Evolutionary conservation across 305 asterid species (phyloP), one percentile per base, ranked within the genome.

Genomic region (Stenogyne calaminthoides): DNA sequence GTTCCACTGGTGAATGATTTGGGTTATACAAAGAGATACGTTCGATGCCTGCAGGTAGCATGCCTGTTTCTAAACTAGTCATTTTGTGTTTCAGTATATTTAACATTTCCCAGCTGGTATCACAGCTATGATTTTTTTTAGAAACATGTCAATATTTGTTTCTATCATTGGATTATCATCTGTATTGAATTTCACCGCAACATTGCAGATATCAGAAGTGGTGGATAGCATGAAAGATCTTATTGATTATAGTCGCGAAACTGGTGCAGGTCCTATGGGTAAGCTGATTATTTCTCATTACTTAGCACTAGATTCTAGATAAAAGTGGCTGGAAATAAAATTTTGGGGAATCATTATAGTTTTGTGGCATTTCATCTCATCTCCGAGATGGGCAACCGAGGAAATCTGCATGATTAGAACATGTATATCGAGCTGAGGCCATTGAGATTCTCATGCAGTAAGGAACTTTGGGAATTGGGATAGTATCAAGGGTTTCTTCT

Each of bases 11-110:
- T 95, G 68, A 95, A 95, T 76, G 99, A 95, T 81, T 85, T 95
- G 83, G 99, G 99, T 75, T 95, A 92, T 75, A 92, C 97, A 6
- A 95, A 95, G 85, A 80, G 99, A 90, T 95, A 90, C 3, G 97
- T 95, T 61, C 87, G 99, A 40, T 95, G 99, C 79, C 86, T 95
- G 78, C 99, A 95, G 98, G 99, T 95, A 77, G 73, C 81, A 46
- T 63, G 25, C 56, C 40, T 39, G 4, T 58, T 64, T 60, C 76
- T 34, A 55, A 52, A 5, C 37, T 42, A 20, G 51, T 34, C 64
- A 51, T n/a, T 25, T 67, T 66, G 2, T 52, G 58, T 77, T 76
- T 73, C 52, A 69, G 36, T 59, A 51, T 6, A 39, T 46, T 59
- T 75, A n/a, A 59, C 25, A 37, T 47, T 51, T 47, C 36, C 67